Evolutionary conservation across 2,329 filamentous ascomycete species (phyloP).

Genomic region (Metarhizium humberi): DNA sequence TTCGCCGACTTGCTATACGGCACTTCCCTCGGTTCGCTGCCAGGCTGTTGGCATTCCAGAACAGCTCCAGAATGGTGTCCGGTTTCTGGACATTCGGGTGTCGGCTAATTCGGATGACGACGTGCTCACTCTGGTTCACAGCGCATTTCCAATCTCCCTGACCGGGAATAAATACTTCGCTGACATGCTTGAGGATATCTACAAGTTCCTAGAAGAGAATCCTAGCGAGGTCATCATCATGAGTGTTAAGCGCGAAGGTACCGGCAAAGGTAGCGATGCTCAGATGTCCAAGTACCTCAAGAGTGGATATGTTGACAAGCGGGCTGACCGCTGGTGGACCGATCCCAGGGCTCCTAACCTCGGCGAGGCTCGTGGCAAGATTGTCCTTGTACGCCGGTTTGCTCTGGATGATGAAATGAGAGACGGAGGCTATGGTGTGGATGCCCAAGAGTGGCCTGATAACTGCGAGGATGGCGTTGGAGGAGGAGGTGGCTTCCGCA

Average conservation of each 20-base stretch:
- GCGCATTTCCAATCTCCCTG: conserved; percentile 79
- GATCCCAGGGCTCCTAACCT: conserved; percentile 67
- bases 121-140: conserved; percentile 75
- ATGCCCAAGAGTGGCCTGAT: conserved; percentile 68
- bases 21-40: conserved; percentile 86
- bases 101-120: conserved; percentile 44
- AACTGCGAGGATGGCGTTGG: conserved; percentile 71
- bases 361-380: conserved; percentile 69
- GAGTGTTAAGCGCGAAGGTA: conserved; percentile 84
- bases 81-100: conserved; percentile 89
- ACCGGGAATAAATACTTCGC: conserved; percentile 72
- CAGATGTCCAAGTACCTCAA: conserved; percentile 68
- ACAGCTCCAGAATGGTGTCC: conserved; percentile 82
- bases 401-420: conserved; percentile 46
- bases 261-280: conserved; percentile 68
- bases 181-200: conserved; percentile 60
- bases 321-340: conserved; percentile 64
- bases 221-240: conserved; percentile 77
- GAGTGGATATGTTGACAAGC: conserved; percentile 56
- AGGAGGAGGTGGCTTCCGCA: conserved; percentile 63
- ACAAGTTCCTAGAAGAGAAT: conserved; percentile 67
- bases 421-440: conserved; percentile 45
- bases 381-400: conserved; percentile 80
- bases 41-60: conserved; percentile 69
- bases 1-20: conserved; percentile 73